A percentile compares a stretch with the other conserved stretches of the same genome.
phyloP scores from a whole-genome alignment of 805 yeast genomes.

The Geotrichum ghanense region DNA sequence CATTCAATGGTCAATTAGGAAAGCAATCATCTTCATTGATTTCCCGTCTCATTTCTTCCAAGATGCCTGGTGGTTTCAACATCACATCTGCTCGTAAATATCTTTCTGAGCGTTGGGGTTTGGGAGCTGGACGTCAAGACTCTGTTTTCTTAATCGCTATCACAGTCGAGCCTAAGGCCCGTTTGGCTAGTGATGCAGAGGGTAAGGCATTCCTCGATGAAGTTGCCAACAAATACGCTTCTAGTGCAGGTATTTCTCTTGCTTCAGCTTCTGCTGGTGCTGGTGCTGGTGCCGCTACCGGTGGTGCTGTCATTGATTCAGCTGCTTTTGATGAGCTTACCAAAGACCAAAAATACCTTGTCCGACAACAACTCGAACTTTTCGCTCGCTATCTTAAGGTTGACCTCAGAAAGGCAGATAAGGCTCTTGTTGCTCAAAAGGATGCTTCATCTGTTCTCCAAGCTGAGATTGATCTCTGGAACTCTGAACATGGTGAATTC shows the following conservation, averaged over 20 bases:
- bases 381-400: conserved; percentile 90
- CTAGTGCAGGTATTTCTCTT: conserved; percentile 67
- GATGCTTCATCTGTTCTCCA: conserved; percentile 77
- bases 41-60: conserved; percentile 85
- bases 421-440: conserved; percentile 69
- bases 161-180: conserved; percentile 81
- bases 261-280: conserved; percentile 43
- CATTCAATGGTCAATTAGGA: conserved; percentile 82
- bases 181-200: conserved; percentile 77
- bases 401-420: conserved; percentile 86
- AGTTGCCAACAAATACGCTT: conserved; percentile 74
- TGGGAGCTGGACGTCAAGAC: conserved; percentile 91
- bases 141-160: conserved; percentile 72
- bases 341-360: conserved; percentile 57
- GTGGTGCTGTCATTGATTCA: conserved; percentile 80
- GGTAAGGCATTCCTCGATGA: conserved; percentile 85
- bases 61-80: conserved; percentile 99
- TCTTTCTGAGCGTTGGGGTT: conserved; percentile 85
- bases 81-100: conserved; percentile 86
- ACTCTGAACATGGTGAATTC: conserved; percentile 84
- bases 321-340: conserved; percentile 85
- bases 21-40: conserved; percentile 84
- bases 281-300: conserved; percentile 38
- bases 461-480: conserved; percentile 84
- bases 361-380: conserved; percentile 77